Evolutionary conservation across 768 basidiomycete genomes (phyloP).

Genomic region (Atractiella rhizophila): DNA sequence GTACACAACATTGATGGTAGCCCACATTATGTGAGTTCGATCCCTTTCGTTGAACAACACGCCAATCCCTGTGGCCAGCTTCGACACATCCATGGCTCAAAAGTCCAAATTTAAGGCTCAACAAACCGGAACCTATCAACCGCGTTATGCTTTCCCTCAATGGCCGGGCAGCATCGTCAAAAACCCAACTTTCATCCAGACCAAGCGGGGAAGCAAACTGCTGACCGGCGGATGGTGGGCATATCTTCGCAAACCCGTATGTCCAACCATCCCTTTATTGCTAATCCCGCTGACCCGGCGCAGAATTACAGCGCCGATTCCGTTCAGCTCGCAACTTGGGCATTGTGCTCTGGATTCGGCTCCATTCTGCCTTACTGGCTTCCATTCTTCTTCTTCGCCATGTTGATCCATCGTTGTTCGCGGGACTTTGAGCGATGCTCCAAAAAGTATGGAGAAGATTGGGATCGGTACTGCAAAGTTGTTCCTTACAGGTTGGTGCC

Average conservation of each 20-base stretch:
- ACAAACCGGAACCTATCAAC: conserved; percentile 26
- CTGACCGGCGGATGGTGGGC: conserved; percentile 85
- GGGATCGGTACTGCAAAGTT: conserved; percentile 10
- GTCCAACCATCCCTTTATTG: conserved; percentile 15
- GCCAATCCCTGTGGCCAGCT: conserved; percentile 27
- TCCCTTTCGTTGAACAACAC: neutral
- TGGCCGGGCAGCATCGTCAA: conserved; percentile 54
- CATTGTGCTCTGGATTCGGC: conserved; percentile 10
- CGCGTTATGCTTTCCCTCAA: conserved; percentile 83
- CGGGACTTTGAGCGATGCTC: conserved; percentile 56
- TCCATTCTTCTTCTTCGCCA: conserved; percentile 80
- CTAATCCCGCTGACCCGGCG: neutral
- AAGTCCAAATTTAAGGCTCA: conserved; percentile 97
- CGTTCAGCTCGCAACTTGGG: conserved; percentile 14
- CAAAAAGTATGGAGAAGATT: conserved; percentile 17
- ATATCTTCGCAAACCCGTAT: conserved; percentile 70
- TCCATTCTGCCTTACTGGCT: conserved; percentile 78
- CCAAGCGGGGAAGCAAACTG: conserved; percentile 77
- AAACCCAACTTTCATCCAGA: conserved; percentile 77
- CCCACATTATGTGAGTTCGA: conserved; percentile 52
- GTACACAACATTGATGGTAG: conserved; percentile 47
- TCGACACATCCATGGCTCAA: conserved; percentile 84
- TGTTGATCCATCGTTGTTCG: conserved; percentile 67
- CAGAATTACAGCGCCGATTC: conserved; percentile 86
- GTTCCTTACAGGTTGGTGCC: too few species aligned